A percentile compares a stretch with the other conserved stretches of the same genome.
phyloP scores from a whole-genome alignment of 2,329 filamentous ascomycete species.

The Arthroderma uncinatum region DNA sequence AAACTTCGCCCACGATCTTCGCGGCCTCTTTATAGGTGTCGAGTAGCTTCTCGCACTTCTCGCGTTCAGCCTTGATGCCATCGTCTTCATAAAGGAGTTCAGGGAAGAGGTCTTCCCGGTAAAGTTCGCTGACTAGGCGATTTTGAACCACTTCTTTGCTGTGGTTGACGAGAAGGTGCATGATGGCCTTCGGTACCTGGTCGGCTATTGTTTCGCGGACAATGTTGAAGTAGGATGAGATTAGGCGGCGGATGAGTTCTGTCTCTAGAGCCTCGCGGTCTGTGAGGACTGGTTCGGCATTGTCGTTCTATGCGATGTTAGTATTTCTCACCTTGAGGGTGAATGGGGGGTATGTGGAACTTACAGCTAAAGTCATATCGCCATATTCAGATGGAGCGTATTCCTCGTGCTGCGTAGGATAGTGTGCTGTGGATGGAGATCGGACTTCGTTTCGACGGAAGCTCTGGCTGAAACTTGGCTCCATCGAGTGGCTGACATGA shows the following conservation, averaged over 20 bases:
- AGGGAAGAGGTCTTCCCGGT: constrained; percentile 81
- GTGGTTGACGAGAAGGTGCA: constrained; percentile 97
- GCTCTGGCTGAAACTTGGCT: constrained; percentile 74
- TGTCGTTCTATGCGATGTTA: constrained; percentile 21
- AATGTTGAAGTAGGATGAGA: constrained; percentile 98
- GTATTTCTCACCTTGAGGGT: constrained; percentile 18
- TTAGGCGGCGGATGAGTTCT: constrained; percentile 88
- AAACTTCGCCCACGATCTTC: constrained; percentile 94
- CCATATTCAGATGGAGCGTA: constrained; percentile 31
- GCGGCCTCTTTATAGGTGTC: constrained; percentile 94
- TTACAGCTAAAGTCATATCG: constrained; percentile 36
- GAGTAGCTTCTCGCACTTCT: constrained; percentile 95
- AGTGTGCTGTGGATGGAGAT: constrained; percentile 38
- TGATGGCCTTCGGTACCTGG: constrained; percentile 95
- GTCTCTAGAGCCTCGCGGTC: constrained; percentile 96
- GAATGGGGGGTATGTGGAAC: constrained; percentile 26
- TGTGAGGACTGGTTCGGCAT: constrained; percentile 73
- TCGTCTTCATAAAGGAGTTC: constrained; percentile 97
- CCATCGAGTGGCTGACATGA: constrained; percentile 66
- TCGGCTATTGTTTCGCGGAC: constrained; percentile 97
- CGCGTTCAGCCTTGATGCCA: constrained; percentile 88
- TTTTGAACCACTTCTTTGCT: constrained; percentile 98
- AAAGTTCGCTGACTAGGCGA: constrained; percentile 85
- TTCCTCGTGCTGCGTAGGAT: constrained; percentile 30
- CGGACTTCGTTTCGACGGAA: constrained; percentile 54